phyloP scores from a whole-genome alignment of 139 green algal species.

The Micromonas pusilla region DNA sequence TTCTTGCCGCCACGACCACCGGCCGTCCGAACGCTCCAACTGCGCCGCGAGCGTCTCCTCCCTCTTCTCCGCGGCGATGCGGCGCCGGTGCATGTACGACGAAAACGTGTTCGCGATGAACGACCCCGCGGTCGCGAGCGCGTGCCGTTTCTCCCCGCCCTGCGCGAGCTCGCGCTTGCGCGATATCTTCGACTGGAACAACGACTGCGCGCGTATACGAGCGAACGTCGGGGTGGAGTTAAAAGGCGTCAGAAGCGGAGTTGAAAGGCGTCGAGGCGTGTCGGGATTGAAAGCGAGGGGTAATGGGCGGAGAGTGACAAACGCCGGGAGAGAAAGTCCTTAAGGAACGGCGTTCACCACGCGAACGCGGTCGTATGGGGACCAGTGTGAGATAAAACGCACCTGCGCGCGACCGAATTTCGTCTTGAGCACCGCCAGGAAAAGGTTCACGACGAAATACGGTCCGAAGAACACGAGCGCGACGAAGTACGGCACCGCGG shows the following conservation, averaged over 20 bases:
- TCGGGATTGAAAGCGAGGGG: too few relatives aligned
- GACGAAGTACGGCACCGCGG: conserved; percentile 53
- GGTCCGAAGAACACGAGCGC: conserved; percentile 54
- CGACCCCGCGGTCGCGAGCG: too few relatives aligned
- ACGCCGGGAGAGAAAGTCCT: too few relatives aligned
- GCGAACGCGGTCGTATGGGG: too few relatives aligned
- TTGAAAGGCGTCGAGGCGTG: too few relatives aligned
- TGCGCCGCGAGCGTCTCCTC: not conserved
- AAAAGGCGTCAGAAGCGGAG: too few relatives aligned
- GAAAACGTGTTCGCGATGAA: too few relatives aligned
- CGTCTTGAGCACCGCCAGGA: conserved; percentile 73
- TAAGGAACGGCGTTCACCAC: too few relatives aligned
- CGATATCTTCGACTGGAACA: not conserved
- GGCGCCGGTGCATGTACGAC: not conserved
- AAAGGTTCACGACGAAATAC: conserved; percentile 75
- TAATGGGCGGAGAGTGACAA: too few relatives aligned
- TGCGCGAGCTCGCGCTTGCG: not conserved
- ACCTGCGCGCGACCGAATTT: conserved; percentile 69
- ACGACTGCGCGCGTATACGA: not conserved
- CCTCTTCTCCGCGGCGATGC: not conserved
- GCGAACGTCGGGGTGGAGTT: too few relatives aligned
- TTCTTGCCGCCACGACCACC: not conserved
- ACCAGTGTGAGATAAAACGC: conserved; percentile 50
- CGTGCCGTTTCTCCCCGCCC: not conserved
- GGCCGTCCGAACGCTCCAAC: not conserved